Base-by-base conservation (phyloP, 208 protist genomes). In the Acanthamoeba triangularis region DNA sequence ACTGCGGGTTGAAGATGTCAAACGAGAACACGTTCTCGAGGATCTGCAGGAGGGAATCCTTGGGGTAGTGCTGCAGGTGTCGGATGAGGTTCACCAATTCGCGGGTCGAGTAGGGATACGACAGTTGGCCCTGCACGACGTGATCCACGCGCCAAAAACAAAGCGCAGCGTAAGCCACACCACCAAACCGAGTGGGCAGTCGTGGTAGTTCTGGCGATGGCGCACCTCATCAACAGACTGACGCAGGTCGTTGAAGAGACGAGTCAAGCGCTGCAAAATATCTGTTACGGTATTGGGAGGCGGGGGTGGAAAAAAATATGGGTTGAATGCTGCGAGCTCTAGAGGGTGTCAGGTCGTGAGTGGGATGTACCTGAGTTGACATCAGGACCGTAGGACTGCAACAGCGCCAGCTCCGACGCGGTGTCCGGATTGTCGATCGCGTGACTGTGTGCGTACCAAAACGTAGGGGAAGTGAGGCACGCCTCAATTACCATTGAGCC, bases 1-100 rank as follows among this genome's bases (percentile, higher is more conserved):
- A 44, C 69, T 94, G 74, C 6, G 78, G 52, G 56, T 96, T 59
- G 91, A 91, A 96, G 23, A 76, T 65, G 37, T 96, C 95, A 47
- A 96, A 96, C 56, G 88, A 90, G 63, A 96, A 96, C 10, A 96
- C 95, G 37, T 96, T 96, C 30, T 96, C 72, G n/a, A 96, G 61
- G n/a, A 84, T 85, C 23, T 95, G 78, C 20, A 95, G 59, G 14
- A 96, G 80, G 6, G 74, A 74, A 91, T 99, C 98, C 84, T 98
- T 96, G 37, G 99, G 98, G 93, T 98, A 99, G 23, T 90, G 92
- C 28, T 99, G 93, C 74, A 99, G 95, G 96, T 99, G 99, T 85
- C 98, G 98, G 63, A 99, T 98, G 67, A 99, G 97, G 35, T 98
- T 98, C 59, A 99, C 99, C 35, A 99, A 97, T 96, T 99, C 99